Base-by-base conservation (phyloP, 106 monocot genomes). In the Amphibolis antarctica region DNA sequence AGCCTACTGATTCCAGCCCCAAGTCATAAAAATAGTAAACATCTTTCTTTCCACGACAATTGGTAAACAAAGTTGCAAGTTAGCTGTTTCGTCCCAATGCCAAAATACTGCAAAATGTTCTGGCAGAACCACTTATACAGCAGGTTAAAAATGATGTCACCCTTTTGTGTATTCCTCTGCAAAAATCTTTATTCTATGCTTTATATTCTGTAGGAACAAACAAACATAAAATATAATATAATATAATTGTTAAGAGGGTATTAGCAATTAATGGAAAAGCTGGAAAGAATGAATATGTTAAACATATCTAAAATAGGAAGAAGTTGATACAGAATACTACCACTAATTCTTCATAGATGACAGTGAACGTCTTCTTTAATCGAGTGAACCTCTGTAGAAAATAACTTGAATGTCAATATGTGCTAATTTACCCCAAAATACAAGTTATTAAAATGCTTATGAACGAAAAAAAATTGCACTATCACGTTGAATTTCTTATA, bases 341-440 rank as follows among this genome's bases (percentile, higher is more conserved):
- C 86, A 68, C 74, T 64, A 96, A 56, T 51, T 96, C 89, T 63
- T 86, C 86, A 73, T 96, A 86, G 62, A 96, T 77, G 68, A 86
- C 44, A 62, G 76, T 49, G 61, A 90, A 96, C 19, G 81, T 74
- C 62, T 74, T 96, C 84, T 90, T 96, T 78, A 96, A 78, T 52
- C 83, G 75, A 42, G 70, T 76, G 62, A 86, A 76, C 48, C 76
- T 90, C 96, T 96, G 90, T 63, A 83, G 57, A 44, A 70, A 14
- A 51, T 59, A 56, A 21, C 21, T 14, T 14, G 24, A 15, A 18
- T 28, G 15, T 45, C 24, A 26, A 4, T 11, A 6, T 9, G 21
- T 61, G 17, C 7, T 61, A 61, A 36, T 61, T 10, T n/a, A 42
- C 11, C 10, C 4, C 6, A 4, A 13, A 9, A 44, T 20, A 44